Percentiles rank a stretch among this genome's conserved stretches.
Conservation (phyloP, 2,329 filamentous ascomycete species). For the Coniosporium tulheliwenetii region DNA sequence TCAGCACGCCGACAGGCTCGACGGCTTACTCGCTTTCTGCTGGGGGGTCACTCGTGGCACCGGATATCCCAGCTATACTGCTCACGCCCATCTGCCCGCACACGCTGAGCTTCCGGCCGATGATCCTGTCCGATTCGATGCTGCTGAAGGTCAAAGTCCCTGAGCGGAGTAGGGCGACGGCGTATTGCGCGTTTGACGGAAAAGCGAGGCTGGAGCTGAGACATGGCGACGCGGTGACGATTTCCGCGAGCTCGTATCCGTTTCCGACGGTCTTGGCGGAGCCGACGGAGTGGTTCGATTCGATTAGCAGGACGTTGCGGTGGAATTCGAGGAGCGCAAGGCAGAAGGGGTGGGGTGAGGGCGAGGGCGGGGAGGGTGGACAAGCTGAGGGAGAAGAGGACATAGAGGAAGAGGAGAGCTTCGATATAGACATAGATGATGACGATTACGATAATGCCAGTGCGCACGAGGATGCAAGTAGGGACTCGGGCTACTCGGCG, state of each 20-base stretch:
- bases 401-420: conserved; percentile 40
- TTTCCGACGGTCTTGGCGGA: conserved; percentile 91
- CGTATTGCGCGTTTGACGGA: conserved; percentile 94
- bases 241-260: conserved; percentile 88
- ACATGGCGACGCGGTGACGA: conserved; percentile 89
- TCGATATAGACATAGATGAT: conserved; percentile 88
- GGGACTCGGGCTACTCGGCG: conserved; percentile 22
- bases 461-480: conserved; percentile 14
- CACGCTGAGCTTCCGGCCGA: conserved; percentile 89
- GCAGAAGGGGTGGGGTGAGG: conserved; percentile 63
- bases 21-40: conserved; percentile 95
- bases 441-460: conserved; percentile 8
- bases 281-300: conserved; percentile 91
- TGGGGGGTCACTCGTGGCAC: conserved; percentile 87
- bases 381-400: conserved; percentile 24
- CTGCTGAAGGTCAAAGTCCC: conserved; percentile 81
- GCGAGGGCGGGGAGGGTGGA: conserved; percentile 17
- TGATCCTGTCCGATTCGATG: conserved; percentile 94
- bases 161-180: conserved; percentile 70
- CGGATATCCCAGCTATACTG: conserved; percentile 90
- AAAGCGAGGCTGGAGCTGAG: conserved; percentile 88
- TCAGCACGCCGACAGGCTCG: conserved; percentile 78
- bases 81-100: conserved; percentile 96
- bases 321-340: conserved; percentile 91
- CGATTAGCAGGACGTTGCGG: conserved; percentile 74